These are phyloP conservation scores for Blastobotrys persicus DNA, from an alignment of 1,139 yeast genomes.

Conservation along the genomic window DNA sequence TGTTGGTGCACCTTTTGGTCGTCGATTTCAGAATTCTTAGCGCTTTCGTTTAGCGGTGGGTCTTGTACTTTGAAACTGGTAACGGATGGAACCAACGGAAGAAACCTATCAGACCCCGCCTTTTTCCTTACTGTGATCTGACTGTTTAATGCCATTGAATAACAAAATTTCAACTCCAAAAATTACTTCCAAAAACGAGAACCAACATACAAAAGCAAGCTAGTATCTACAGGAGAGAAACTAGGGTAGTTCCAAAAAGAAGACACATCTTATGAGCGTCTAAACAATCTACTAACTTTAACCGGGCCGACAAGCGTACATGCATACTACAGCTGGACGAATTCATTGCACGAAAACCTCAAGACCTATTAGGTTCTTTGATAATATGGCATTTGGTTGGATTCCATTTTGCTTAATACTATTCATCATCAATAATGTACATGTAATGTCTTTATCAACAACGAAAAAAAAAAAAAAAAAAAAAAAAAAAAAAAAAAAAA, in stretches of 20 bases:
- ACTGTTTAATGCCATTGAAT: background rate
- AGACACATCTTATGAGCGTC: background rate
- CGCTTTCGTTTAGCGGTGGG: background rate
- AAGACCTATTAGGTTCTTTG: no score
- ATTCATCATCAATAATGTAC: no score
- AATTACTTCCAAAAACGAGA: background rate
- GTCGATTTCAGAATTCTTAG: background rate
- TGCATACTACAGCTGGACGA: no score
- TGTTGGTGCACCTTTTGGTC: constrained; percentile 31
- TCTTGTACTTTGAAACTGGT: constrained; percentile 9
- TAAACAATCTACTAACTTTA: no score
- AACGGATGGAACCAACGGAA: constrained; percentile 11
- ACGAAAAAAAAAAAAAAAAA: no score
- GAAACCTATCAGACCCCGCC: constrained; percentile 14
- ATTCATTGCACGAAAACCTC: no score
- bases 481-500: no score
- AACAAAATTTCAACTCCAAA: background rate
- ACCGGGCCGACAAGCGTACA: background rate
- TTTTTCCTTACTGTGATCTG: background rate
- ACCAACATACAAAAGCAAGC: background rate
- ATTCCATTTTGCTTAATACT: no score
- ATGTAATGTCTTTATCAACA: no score
- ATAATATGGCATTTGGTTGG: no score
- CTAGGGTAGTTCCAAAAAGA: background rate
- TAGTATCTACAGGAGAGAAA: background rate